Base-by-base conservation (phyloP, 2,329 filamentous ascomycete genomes). In the Phialophora tarda region DNA sequence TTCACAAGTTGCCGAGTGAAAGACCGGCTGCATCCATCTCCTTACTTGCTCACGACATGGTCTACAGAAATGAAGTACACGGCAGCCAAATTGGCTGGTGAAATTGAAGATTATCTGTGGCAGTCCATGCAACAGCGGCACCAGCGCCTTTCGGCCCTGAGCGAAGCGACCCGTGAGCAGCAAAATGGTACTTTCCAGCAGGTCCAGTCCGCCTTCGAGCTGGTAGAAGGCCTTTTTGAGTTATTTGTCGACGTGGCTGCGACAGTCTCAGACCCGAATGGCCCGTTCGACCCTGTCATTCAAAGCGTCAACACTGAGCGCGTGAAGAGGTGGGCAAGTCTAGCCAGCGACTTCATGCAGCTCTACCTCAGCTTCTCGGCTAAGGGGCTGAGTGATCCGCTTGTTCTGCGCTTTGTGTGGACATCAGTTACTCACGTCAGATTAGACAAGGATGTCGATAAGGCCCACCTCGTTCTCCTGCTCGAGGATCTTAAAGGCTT, bases 181-280 rank as follows among this genome's bases (percentile, higher is more conserved):
- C 26, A 6, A 4, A 28, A 23, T n/a, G 47, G 26, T 4, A 26
- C 5, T 12, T n/a, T n/a, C 32, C 38, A 24, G 44, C 66, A 32
- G 0, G 63, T 71, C 1, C 73, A 26, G 11, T 38, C 47, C 17
- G 54, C 60, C 17, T 65, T 66, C 24, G 70, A 71, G 44, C 61
- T 73, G 74, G 78, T 84, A 1, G 82, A 91, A 73, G 82, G 83
- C 2, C 77, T 91, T 2, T 89, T 88, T 70, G 89, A 91, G 74
- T 77, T 91, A 34, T 88, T 91, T 72, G 80, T 91, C 5, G 88
- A 91, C 72, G 80, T 89, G 8, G 89, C 87, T 74, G 84, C 84
- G 5, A 78, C 84, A n/a, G 86, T 89, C 71, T 88, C 85, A 58
- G 85, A 85, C 69, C 83, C 86, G 0, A 83, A 83, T 69, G 88